Percentiles rank a stretch among this genome's conserved stretches.
phyloP scores from a whole-genome alignment of 345 rosid species.

The Syzygium aromaticum region DNA sequence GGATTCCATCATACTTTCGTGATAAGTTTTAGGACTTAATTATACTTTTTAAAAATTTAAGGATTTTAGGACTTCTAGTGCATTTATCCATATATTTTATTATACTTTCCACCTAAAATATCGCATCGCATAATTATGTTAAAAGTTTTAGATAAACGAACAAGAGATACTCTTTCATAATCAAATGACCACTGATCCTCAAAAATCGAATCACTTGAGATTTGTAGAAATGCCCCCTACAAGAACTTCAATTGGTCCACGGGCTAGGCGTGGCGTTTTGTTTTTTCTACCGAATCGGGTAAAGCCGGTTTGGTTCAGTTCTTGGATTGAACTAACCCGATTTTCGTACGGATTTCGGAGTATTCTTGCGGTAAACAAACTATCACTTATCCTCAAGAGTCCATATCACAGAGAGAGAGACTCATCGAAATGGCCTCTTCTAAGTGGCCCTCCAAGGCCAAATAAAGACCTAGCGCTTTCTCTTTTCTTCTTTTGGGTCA shows the following conservation, averaged over 20 bases:
- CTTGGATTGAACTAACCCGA: background rate
- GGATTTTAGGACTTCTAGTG: too few relatives aligned
- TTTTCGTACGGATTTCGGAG: background rate
- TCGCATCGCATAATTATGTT: background rate
- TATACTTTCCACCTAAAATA: background rate
- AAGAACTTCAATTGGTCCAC: background rate
- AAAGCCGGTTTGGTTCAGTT: too few relatives aligned
- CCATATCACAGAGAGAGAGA: background rate
- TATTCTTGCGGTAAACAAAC: background rate
- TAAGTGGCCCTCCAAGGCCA: background rate
- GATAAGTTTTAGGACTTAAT: too few relatives aligned
- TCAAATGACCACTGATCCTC: background rate
- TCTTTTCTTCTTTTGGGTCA: background rate
- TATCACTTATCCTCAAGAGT: background rate
- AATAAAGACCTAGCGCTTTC: background rate
- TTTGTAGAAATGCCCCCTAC: background rate
- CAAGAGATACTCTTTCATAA: rapidly evolving
- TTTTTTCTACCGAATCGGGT: background rate
- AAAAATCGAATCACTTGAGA: background rate
- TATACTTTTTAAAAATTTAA: too few relatives aligned
- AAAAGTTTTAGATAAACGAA: background rate
- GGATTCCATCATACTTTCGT: too few relatives aligned
- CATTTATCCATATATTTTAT: background rate
- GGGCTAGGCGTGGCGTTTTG: background rate
- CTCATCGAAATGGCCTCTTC: background rate